Conservation (phyloP, 2,329 filamentous ascomycete species). For the Coccinonectria pachysandricola region DNA sequence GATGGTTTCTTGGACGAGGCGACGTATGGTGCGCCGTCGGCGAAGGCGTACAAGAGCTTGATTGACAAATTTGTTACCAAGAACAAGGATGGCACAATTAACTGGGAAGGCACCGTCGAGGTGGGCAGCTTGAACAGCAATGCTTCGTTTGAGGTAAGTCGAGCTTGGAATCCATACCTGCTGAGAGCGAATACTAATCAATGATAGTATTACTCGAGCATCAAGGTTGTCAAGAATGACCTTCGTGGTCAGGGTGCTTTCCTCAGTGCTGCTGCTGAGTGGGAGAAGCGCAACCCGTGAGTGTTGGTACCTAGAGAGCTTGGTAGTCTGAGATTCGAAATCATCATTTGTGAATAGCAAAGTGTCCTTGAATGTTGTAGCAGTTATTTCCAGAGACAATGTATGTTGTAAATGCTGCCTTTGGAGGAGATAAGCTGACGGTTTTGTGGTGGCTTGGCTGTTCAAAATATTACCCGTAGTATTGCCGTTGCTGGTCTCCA, state of each 20-base stretch:
- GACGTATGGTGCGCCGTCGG: constrained; percentile 5
- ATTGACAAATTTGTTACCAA: constrained; percentile 32
- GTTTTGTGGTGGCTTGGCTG: too few relatives aligned
- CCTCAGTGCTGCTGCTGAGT: not conserved
- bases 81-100: constrained; percentile 32
- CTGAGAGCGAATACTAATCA: not conserved
- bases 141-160: constrained; percentile 37
- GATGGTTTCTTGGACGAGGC: constrained; percentile 9
- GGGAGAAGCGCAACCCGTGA: constrained; percentile 1
- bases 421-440: too few relatives aligned
- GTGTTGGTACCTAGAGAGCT: too few relatives aligned
- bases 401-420: too few relatives aligned
- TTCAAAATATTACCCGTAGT: constrained; percentile 14
- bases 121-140: constrained; percentile 38
- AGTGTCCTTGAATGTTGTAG: too few relatives aligned
- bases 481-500: constrained; percentile 14
- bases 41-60: constrained; percentile 19
- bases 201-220: not conserved
- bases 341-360: not conserved
- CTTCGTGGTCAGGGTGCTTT: not conserved
- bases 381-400: too few relatives aligned
- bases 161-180: rapidly evolving
- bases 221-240: not conserved
- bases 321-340: too few relatives aligned
- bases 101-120: constrained; percentile 37